These are phyloP conservation scores for Pneumocystis canis DNA, from an alignment of 1,139 yeast genomes.

Conservation along the genomic window DNA sequence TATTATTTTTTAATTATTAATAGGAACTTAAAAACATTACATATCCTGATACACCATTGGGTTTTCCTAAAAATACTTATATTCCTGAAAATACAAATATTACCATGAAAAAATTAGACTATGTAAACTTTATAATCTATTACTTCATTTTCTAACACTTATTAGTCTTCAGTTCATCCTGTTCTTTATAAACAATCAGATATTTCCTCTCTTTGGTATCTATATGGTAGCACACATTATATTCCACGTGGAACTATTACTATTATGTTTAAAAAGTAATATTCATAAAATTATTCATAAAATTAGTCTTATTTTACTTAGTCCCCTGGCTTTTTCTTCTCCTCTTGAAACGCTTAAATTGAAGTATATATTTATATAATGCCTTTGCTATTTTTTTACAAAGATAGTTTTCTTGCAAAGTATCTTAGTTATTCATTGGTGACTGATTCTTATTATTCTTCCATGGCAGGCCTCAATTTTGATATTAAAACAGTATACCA, in stretches of 20 bases:
- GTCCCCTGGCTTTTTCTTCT: neutral
- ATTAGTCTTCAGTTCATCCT: neutral
- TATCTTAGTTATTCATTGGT: neutral
- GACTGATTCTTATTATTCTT: neutral
- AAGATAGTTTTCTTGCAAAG: neutral
- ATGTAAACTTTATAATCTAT: neutral
- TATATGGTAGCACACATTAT: neutral
- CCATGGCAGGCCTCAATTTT: neutral
- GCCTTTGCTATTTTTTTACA: neutral
- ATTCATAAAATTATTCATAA: neutral
- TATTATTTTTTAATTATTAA: slow-evolving; percentile 41
- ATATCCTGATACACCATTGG: slow-evolving; percentile 23
- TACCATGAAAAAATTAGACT: neutral
- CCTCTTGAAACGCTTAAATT: neutral
- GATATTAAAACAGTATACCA: neutral
- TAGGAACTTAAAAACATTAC: slow-evolving; percentile 30
- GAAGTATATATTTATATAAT: neutral
- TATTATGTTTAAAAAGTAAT: neutral
- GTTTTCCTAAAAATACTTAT: neutral
- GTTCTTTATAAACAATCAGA: neutral
- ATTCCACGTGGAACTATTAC: neutral
- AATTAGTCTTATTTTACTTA: neutral
- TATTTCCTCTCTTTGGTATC: neutral
- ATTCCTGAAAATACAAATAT: neutral
- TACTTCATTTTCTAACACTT: neutral